Evolutionary conservation across 495 filamentous ascomycete species (phyloP).

Genomic region (Penicillium samsonianum): DNA sequence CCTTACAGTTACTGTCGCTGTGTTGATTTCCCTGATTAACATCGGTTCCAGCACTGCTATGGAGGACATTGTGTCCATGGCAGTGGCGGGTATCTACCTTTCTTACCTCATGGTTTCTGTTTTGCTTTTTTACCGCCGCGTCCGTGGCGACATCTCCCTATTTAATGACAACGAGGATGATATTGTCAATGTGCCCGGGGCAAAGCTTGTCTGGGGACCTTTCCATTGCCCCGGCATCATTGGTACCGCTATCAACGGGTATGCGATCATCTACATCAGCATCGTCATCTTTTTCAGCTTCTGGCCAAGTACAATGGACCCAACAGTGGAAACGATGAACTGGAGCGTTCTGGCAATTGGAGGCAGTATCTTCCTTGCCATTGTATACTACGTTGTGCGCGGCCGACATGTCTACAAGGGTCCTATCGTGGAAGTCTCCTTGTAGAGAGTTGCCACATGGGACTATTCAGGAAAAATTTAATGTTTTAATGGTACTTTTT

Average conservation of each 20-base stretch:
- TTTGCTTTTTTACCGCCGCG: constrained; percentile 48
- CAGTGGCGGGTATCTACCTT: constrained; percentile 39
- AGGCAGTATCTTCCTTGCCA: constrained; percentile 33
- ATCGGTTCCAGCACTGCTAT: constrained; percentile 45
- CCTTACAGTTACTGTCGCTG: constrained; percentile 30
- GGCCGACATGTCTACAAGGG: constrained; percentile 30
- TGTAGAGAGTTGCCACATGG: constrained; percentile 1
- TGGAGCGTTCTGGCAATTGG: constrained; percentile 46
- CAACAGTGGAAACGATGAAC: constrained; percentile 47
- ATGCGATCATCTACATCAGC: constrained; percentile 36
- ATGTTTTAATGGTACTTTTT: too few species aligned
- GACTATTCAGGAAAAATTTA: too few species aligned
- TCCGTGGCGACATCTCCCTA: constrained; percentile 19
- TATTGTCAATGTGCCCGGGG: constrained; percentile 24
- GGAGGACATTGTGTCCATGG: constrained; percentile 45
- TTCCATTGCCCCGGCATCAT: constrained; percentile 48
- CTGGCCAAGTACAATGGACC: constrained; percentile 40
- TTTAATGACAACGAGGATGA: constrained; percentile 20
- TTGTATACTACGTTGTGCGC: constrained; percentile 36
- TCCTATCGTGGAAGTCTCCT: constrained; percentile 29
- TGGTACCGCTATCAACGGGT: constrained; percentile 47
- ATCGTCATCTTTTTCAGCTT: constrained; percentile 47
- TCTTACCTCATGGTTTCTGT: constrained; percentile 42
- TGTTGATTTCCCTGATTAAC: constrained; percentile 44
- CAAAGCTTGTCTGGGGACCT: constrained; percentile 48